Percentiles rank a stretch among this genome's conserved stretches.
These are phyloP conservation scores for Coffea eugenioides DNA, from an alignment of 257 asterid genomes.

Conservation along the genomic window DNA sequence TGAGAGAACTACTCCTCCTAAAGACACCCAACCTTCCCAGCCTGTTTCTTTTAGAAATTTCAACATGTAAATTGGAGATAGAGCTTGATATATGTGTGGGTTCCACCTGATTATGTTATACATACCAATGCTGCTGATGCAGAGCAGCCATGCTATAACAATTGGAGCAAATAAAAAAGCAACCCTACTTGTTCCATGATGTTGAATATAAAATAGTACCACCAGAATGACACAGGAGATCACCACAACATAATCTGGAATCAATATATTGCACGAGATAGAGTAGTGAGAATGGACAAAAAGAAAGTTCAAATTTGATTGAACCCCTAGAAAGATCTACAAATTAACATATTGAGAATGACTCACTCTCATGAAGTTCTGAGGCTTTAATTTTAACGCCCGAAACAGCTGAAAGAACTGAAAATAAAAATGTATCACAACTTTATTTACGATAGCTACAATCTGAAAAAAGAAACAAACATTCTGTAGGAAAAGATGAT, in stretches of 20 bases:
- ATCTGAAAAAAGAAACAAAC: not conserved
- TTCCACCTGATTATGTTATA: conserved; percentile 38
- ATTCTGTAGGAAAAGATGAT: not conserved
- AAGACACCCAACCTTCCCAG: conserved; percentile 38
- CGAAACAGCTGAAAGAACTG: conserved; percentile 43
- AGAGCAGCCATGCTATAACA: conserved; percentile 36
- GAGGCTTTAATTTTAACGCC: conserved; percentile 29
- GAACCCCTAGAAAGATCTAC: not conserved
- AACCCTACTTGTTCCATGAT: conserved; percentile 39
- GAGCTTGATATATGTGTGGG: conserved; percentile 28
- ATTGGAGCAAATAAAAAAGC: conserved; percentile 42
- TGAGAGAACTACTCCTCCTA: conserved; percentile 44
- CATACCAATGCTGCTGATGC: conserved; percentile 36
- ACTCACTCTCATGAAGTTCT: conserved; percentile 34
- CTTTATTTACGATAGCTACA: not conserved
- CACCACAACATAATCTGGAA: conserved; percentile 31
- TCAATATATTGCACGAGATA: not conserved
- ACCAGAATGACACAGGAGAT: conserved; percentile 40
- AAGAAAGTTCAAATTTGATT: not conserved
- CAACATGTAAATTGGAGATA: conserved; percentile 37
- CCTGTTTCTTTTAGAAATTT: conserved; percentile 32
- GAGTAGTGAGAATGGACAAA: not conserved
- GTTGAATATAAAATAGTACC: conserved; percentile 38
- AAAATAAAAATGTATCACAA: conserved; percentile 1
- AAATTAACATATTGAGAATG: not conserved